Evolutionary conservation across 495 filamentous ascomycete species (phyloP), one percentile per base, ranked within the genome.

Genomic region (Trichoderma orchidacearum): DNA sequence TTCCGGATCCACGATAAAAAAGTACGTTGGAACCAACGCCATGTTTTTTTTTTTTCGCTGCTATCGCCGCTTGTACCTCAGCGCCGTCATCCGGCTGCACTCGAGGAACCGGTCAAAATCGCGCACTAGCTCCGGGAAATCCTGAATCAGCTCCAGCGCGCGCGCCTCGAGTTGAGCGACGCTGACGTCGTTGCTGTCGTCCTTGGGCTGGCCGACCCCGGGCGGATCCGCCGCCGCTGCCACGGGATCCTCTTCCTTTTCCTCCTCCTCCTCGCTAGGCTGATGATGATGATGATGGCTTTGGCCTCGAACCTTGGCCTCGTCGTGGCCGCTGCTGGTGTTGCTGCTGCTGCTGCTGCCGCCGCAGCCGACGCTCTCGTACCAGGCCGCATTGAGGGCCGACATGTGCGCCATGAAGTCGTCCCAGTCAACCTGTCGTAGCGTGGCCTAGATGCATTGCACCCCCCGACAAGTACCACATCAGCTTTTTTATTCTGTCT

Each of bases 91-190:
- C 53, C 53, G 6, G 23, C 30, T 34, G 17, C 30, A 32, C 27
- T 30, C 32, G 31, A 55, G 7, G 23, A 55, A 55, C 30, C 12
- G 27, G 32, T 55, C 53, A 36, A 55, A 55, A 25, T 55, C 53
- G 30, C 23, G 23, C 53, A 34, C 17, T 31, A 55, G 53, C 13
- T 21, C 11, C 11, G 53, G 53, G n/a, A 55, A 55, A 9, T 34
- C 53, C 53, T 55, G 23, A 9, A 55, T 23, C n/a, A 55, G 30
- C 30, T 55, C 53, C 53, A 55, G 31, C 30, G 30, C 23, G 30
- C 30, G 23, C 25, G 30, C n/a, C 30, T 21, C 11, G 30, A 34
- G 31, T 31, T 55, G 30, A 5, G 53, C 53, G 23, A 31, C 53
- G 30, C 36, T 18, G 41, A 3, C 2, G 11, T 2, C 11, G 18